Conservation (phyloP, 1,284 basidiomycete genomes). For the Sporisorium scitamineum region DNA sequence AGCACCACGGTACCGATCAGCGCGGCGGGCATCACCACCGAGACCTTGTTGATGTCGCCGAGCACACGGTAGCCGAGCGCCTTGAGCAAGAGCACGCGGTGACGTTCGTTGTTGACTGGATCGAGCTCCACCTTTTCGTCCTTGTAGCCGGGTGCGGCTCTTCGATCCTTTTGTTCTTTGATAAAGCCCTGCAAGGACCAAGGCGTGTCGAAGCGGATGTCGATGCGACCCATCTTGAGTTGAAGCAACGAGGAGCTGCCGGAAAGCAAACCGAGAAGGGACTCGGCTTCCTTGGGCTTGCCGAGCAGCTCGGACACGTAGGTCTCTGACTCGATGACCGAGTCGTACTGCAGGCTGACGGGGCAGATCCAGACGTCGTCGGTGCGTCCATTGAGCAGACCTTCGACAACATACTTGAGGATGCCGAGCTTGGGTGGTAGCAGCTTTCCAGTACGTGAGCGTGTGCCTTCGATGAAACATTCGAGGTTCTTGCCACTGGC, state of each 20-base stretch:
- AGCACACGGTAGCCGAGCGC: constrained; percentile 69
- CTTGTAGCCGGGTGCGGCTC: constrained; percentile 39
- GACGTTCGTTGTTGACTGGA: constrained; percentile 44
- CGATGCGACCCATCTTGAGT: constrained; percentile 69
- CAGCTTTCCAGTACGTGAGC: constrained; percentile 70
- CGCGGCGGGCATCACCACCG: constrained; percentile 70
- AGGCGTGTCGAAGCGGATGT: constrained; percentile 70
- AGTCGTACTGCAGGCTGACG: constrained; percentile 70
- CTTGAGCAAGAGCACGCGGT: constrained; percentile 65
- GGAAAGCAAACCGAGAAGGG: constrained; percentile 66
- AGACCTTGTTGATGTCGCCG: constrained; percentile 69
- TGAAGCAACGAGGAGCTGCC: constrained; percentile 67
- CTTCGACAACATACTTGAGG: constrained; percentile 70
- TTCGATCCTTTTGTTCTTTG: constrained; percentile 61
- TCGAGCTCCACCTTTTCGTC: constrained; percentile 52
- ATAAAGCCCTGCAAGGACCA: constrained; percentile 69
- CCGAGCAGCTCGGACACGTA: constrained; percentile 70
- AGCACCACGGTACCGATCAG: constrained; percentile 69
- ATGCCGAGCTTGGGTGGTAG: constrained; percentile 70
- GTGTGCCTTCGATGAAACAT: constrained; percentile 70
- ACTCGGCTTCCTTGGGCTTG: constrained; percentile 70
- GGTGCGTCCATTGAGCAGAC: constrained; percentile 62
- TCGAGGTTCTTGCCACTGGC: constrained; percentile 68
- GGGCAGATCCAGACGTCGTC: constrained; percentile 70
- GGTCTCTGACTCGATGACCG: constrained; percentile 70